phyloP scores from a whole-genome alignment of 2,329 filamentous ascomycete species.

The Amphichorda felina region DNA sequence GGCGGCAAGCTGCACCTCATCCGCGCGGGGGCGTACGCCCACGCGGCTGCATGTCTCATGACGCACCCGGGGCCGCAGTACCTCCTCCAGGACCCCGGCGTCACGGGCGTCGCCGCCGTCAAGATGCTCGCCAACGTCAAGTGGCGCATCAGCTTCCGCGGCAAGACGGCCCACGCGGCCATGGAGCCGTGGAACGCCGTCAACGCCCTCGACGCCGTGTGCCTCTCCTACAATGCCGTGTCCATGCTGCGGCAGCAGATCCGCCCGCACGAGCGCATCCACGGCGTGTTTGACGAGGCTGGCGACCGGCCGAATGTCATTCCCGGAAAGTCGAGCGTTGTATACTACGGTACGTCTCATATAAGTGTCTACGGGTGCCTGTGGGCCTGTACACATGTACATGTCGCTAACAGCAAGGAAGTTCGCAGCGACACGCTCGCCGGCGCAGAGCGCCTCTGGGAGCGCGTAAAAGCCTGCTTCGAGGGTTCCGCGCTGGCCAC shows the following conservation, averaged over 20 bases:
- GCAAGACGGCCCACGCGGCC: constrained; percentile 21
- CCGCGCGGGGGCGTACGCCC: constrained; percentile 11
- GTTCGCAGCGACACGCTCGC: constrained; percentile 4
- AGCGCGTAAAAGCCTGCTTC: background rate
- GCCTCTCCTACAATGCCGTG: constrained; percentile 20
- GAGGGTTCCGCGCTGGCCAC: constrained; percentile 1
- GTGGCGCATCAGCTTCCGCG: constrained; percentile 19
- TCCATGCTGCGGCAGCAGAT: constrained; percentile 25
- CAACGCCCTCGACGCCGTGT: constrained; percentile 25
- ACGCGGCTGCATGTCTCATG: constrained; percentile 15
- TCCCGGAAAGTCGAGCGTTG: too few relatives aligned
- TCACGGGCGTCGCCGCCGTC: constrained; percentile 6
- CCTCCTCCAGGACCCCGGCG: constrained; percentile 2
- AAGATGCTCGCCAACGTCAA: constrained; percentile 19
- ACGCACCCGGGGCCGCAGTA: too few relatives aligned
- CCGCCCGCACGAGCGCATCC: constrained; percentile 20
- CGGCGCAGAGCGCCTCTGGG: constrained; percentile 2
- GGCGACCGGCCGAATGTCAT: constrained; percentile 26
- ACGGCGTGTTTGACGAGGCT: constrained; percentile 23
- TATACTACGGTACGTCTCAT: constrained; percentile 24
- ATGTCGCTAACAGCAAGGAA: too few relatives aligned
- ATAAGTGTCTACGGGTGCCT: too few relatives aligned
- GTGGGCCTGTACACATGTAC: too few relatives aligned
- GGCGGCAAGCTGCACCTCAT: constrained; percentile 21
- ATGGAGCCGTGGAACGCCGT: constrained; percentile 22